phyloP scores from a whole-genome alignment of 129 eudicot species.

The Solidago caesia region DNA sequence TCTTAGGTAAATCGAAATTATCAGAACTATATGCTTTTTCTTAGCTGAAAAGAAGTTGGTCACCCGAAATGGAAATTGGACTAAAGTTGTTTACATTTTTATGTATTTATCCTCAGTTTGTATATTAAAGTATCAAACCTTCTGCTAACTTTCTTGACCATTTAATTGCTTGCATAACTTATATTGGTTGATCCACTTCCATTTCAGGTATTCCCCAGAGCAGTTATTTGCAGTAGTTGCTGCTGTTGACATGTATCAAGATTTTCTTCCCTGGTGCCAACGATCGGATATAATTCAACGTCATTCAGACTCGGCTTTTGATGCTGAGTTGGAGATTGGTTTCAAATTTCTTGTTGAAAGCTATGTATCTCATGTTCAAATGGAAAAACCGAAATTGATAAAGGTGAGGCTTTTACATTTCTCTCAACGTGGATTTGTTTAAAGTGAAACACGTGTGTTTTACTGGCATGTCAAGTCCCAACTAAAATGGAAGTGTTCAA shows the following conservation, averaged over 20 bases:
- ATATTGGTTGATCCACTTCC: not conserved
- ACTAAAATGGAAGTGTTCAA: not conserved
- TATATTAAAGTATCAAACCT: not conserved
- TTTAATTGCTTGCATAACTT: slow-evolving; percentile 16
- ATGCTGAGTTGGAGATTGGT: slow-evolving; percentile 94
- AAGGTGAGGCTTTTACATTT: slow-evolving; percentile 47
- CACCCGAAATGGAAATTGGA: not conserved
- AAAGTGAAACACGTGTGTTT: not conserved
- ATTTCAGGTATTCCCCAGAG: slow-evolving; percentile 82
- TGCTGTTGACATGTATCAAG: slow-evolving; percentile 92
- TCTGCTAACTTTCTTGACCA: not conserved
- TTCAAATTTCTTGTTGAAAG: slow-evolving; percentile 94
- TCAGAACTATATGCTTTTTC: too few species aligned
- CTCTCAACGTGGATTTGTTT: not conserved
- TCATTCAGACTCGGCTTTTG: slow-evolving; percentile 78
- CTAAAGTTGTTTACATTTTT: not conserved
- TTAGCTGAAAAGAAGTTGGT: too few species aligned
- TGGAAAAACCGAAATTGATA: slow-evolving; percentile 59
- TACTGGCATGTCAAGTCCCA: not conserved
- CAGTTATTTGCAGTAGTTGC: slow-evolving; percentile 92
- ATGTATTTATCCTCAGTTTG: not conserved
- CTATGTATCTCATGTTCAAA: slow-evolving; percentile 77
- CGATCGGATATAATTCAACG: slow-evolving; percentile 75
- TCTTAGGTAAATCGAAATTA: too few species aligned
- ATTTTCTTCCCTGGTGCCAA: slow-evolving; percentile 97